Base-by-base conservation (phyloP, 257 asterid species). In the Petunia axillaris region DNA sequence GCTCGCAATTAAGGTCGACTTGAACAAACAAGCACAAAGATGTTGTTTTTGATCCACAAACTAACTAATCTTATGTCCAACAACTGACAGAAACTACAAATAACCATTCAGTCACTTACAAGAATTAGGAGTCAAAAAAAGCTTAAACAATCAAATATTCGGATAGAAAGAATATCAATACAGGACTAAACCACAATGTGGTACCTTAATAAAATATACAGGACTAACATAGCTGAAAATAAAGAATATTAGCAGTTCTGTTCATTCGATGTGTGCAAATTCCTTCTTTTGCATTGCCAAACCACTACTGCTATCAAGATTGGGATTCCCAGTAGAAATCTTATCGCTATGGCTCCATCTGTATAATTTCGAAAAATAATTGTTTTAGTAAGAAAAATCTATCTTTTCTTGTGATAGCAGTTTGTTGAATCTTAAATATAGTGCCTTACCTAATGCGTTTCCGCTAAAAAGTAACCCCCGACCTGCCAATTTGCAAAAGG, bases 251-350 rank as follows among this genome's bases (percentile, higher is more conserved):
- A 70, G 46, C 77, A 70, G 35, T 25, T 70, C 59, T 70, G 25
- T 70, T 70, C 77, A 25, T 38, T 10, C 35, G 59, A 70, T 46
- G 59, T 46, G n/a, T 16, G 3, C 59, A 85, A 81, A 15, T 81
- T 82, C 64, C 83, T 64, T 63, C 84, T 81, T 78, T 75, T 86
- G 77, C 83, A 60, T 52, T 86, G 80, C 40, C 79, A 68, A 73
- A 87, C 84, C 15, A 86, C 68, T 4, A 86, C 62, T 60, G 64
- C 85, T 3, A 88, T 78, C 48, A 89, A 40, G 68, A 78, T 86
- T 9, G 88, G 46, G 38, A 91, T 38, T 11, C 92, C 92, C 63
- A 80, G 7, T 14, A 85, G 25, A 71, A 78, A 84, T 77, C 88
- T 88, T 1, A 78, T 4, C 25, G 4, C 81, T 39, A n/a, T 13